These are phyloP conservation scores for Globisporangium yorkense DNA, from an alignment of 352 stramenopile species.

Conservation along the genomic window DNA sequence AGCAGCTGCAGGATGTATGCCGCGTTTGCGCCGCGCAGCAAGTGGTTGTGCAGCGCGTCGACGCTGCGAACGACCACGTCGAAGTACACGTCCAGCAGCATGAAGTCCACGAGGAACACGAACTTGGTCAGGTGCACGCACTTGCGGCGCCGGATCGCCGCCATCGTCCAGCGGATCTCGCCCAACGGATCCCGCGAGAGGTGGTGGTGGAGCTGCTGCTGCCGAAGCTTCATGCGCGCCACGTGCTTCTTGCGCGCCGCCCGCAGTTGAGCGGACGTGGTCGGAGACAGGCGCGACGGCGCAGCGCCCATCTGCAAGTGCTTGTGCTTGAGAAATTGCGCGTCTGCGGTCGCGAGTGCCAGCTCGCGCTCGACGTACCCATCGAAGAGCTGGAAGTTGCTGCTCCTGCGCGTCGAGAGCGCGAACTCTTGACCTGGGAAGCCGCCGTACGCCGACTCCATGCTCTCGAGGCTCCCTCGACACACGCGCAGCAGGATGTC, in stretches of 20 bases:
- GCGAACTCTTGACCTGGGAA: slow-evolving; percentile 53
- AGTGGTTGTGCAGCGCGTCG: slow-evolving; percentile 27
- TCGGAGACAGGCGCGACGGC: slow-evolving; percentile 12
- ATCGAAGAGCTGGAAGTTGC: slow-evolving; percentile 56
- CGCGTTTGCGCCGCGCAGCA: slow-evolving; percentile 42
- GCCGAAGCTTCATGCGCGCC: slow-evolving; percentile 14
- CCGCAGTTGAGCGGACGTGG: slow-evolving; percentile 16
- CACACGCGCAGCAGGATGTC: slow-evolving; percentile 31
- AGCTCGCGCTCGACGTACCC: slow-evolving; percentile 43
- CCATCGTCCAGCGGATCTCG: slow-evolving; percentile 66
- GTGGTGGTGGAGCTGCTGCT: slow-evolving; percentile 4
- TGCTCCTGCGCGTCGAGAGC: slow-evolving; percentile 49
- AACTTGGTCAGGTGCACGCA: slow-evolving; percentile 57
- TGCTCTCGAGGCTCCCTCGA: slow-evolving; percentile 29
- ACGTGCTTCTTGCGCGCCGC: slow-evolving; percentile 16
- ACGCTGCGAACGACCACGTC: slow-evolving; percentile 33
- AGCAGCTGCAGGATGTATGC: slow-evolving; percentile 22
- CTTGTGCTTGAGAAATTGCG: slow-evolving; percentile 39
- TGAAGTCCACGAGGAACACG: slow-evolving; percentile 43
- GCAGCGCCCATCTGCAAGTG: slow-evolving; percentile 30
- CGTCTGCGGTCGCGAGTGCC: slow-evolving; percentile 41
- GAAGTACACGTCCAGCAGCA: slow-evolving; percentile 41
- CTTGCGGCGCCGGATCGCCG: slow-evolving; percentile 49
- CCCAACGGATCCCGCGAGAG: slow-evolving; percentile 25
- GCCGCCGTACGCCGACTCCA: slow-evolving; percentile 23